Evolutionary conservation across 1,284 basidiomycete genomes (phyloP).

Genomic region (Apiotrichum gracile): DNA sequence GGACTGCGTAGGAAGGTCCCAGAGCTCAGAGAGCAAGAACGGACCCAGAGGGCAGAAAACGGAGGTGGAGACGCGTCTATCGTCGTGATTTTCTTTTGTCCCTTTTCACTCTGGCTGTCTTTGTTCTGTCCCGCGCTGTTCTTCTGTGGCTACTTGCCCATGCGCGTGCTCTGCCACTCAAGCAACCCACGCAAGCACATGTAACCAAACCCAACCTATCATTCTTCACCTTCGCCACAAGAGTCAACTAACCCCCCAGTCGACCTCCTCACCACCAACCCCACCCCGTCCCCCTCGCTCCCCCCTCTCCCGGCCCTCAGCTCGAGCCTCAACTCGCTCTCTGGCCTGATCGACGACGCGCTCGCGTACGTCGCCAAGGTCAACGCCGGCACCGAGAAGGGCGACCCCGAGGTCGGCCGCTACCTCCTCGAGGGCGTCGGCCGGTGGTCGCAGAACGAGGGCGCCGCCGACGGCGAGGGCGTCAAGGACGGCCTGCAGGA

Average conservation of each 20-base stretch:
- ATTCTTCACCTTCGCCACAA: neutral
- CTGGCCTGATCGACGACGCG: constrained; percentile 53
- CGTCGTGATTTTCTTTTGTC: too few species aligned
- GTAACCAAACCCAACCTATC: neutral
- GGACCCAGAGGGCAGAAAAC: too few species aligned
- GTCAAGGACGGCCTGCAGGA: constrained; percentile 58
- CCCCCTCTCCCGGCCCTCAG: constrained; percentile 39
- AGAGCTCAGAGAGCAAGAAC: too few species aligned
- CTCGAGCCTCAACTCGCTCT: constrained; percentile 47
- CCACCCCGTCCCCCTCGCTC: constrained; percentile 37
- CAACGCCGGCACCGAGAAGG: constrained; percentile 67
- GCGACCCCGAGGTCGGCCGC: constrained; percentile 81
- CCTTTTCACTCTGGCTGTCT: too few species aligned
- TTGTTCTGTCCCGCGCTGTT: too few species aligned
- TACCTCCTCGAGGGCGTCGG: constrained; percentile 90
- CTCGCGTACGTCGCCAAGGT: constrained; percentile 82
- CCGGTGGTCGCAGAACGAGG: constrained; percentile 53
- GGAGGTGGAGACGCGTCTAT: too few species aligned
- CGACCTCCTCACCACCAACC: constrained; percentile 58
- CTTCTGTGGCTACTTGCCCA: too few species aligned
- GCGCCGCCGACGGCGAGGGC: constrained; percentile 31
- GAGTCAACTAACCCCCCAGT: constrained; percentile 50
- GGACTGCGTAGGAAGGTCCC: too few species aligned
- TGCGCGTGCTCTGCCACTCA: too few species aligned
- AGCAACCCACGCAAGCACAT: too few species aligned